Percentiles rank a stretch among this genome's conserved stretches.
Evolutionary conservation across 805 yeast species (phyloP).

Genomic region (Allodekkera sacchari): DNA sequence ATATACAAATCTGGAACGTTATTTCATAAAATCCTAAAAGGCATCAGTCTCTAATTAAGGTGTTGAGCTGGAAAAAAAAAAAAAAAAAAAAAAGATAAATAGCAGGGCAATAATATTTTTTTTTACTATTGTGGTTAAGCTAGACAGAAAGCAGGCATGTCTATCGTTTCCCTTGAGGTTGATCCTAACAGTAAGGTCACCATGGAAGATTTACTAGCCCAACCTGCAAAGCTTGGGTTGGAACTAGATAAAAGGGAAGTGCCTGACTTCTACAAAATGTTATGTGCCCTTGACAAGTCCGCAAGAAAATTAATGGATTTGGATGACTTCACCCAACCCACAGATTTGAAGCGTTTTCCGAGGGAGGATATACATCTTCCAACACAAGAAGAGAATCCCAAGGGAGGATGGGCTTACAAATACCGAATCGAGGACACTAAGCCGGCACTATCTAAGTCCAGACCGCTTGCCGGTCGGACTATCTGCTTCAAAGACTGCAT

Average conservation of each 20-base stretch:
- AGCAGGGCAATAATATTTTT: too few relatives aligned
- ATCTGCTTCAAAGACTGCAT: conserved; percentile 28
- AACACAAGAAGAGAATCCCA: conserved; percentile 14
- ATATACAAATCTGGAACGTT: too few relatives aligned
- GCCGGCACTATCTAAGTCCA: conserved; percentile 22
- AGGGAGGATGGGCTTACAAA: conserved; percentile 26
- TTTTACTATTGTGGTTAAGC: too few relatives aligned
- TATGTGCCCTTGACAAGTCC: conserved; percentile 1
- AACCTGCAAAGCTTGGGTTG: neutral
- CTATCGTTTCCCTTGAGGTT: neutral
- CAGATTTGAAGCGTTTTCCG: conserved; percentile 25
- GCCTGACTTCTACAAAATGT: neutral
- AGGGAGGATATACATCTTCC: conserved; percentile 20
- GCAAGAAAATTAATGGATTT: conserved; percentile 16
- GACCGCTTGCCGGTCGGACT: conserved; percentile 17
- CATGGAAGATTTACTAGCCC: neutral
- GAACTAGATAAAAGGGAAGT: neutral
- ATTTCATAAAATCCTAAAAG: too few relatives aligned
- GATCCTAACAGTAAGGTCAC: conserved; percentile 1
- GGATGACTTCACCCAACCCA: conserved; percentile 24
- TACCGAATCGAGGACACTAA: conserved; percentile 18
- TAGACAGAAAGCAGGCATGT: too few relatives aligned
- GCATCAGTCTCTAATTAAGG: too few relatives aligned
- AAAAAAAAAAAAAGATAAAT: too few relatives aligned
- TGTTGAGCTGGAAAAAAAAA: too few relatives aligned